A percentile compares a stretch with the other conserved stretches of the same genome.
Evolutionary conservation across 495 filamentous ascomycete genomes (phyloP).

Genomic region (Platismatia glauca): DNA sequence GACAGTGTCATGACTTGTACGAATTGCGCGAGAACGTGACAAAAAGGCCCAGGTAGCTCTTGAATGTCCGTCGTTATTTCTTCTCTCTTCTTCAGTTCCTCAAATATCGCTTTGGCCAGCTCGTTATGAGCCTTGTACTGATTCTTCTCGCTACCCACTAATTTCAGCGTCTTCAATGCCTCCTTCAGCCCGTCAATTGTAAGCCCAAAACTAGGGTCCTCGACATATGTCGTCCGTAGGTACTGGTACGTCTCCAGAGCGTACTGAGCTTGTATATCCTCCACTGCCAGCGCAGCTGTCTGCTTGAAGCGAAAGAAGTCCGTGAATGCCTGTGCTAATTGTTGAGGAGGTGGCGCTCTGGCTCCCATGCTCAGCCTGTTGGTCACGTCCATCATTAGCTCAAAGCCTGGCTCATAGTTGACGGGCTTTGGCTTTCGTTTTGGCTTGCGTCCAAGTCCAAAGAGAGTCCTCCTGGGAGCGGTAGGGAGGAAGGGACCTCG

Average conservation of each 20-base stretch:
- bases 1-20: conserved; percentile 49
- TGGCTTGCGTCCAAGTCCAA: conserved; percentile 50
- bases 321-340: conserved; percentile 55
- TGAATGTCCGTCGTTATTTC: conserved; percentile 27
- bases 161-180: conserved; percentile 32
- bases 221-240: conserved; percentile 37
- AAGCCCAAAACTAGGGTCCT: conserved; percentile 34
- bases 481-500: neutral
- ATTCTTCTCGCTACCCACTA: conserved; percentile 20
- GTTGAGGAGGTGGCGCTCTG: conserved; percentile 48
- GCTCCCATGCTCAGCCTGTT: conserved; percentile 36
- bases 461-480: conserved; percentile 42
- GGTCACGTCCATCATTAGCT: conserved; percentile 43
- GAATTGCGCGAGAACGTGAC: conserved; percentile 40
- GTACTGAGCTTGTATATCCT: conserved; percentile 49
- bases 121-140: conserved; percentile 37
- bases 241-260: conserved; percentile 50
- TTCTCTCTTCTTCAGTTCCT: conserved; percentile 36
- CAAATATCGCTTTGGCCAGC: conserved; percentile 49
- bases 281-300: conserved; percentile 41
- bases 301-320: conserved; percentile 53
- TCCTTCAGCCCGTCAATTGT: conserved; percentile 44
- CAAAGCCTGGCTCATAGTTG: conserved; percentile 52
- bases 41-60: conserved; percentile 26
- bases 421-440: conserved; percentile 43